These are phyloP conservation scores for Tolypocladium inflatum DNA, from an alignment of 2,329 filamentous ascomycete species.

Conservation along the genomic window DNA sequence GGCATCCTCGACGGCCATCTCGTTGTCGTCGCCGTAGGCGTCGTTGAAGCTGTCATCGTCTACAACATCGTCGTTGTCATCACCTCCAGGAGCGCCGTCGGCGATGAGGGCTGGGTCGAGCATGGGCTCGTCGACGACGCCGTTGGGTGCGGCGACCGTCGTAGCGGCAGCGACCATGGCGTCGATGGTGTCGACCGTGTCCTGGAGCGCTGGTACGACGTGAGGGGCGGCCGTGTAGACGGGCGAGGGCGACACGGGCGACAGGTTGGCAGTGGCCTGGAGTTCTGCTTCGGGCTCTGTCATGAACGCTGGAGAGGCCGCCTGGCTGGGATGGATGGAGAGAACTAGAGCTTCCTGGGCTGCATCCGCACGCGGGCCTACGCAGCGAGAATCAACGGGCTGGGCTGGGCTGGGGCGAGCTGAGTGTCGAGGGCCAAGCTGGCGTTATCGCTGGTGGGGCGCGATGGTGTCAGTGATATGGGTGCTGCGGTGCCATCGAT, in stretches of 20 bases:
- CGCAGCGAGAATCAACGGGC: not conserved
- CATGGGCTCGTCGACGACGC: conserved; percentile 15
- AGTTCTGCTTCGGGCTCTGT: conserved; percentile 35
- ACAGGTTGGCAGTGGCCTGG: conserved; percentile 43
- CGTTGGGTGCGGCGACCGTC: conserved; percentile 10
- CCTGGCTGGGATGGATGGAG: conserved; percentile 1
- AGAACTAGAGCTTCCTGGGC: conserved; percentile 2
- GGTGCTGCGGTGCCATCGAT: not conserved
- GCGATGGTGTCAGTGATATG: not conserved
- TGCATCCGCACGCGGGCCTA: conserved; percentile 1
- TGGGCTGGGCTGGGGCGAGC: not conserved
- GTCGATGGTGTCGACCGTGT: conserved; percentile 41
- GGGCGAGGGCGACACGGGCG: conserved; percentile 40
- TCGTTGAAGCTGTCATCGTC: conserved; percentile 40
- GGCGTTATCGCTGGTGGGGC: not conserved
- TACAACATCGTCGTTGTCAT: conserved; percentile 26
- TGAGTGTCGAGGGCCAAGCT: not conserved
- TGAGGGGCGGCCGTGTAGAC: conserved; percentile 35
- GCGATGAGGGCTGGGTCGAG: conserved; percentile 21
- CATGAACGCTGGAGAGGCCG: conserved; percentile 26
- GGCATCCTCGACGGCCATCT: conserved; percentile 6
- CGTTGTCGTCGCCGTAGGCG: conserved; percentile 30
- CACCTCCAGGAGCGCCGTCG: conserved; percentile 17
- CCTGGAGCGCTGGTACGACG: conserved; percentile 40
- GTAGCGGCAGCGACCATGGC: conserved; percentile 31